Evolutionary conservation across 768 basidiomycete genomes (phyloP).

Genomic region (Kwoniella botswanensis): DNA sequence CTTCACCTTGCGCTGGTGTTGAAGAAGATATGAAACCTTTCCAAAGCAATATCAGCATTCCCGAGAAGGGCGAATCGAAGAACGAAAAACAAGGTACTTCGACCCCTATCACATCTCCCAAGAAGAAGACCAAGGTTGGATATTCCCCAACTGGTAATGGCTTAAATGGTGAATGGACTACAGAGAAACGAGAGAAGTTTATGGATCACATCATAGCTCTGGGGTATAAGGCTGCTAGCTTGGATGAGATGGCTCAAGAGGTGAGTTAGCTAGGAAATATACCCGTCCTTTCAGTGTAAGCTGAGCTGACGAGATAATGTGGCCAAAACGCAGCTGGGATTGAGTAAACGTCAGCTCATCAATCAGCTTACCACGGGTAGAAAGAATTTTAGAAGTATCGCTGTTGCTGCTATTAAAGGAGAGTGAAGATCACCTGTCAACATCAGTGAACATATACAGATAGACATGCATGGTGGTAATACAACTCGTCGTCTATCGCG

Average conservation of each 20-base stretch:
- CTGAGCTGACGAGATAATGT: conserved; percentile 12
- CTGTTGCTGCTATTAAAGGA: conserved; percentile 11
- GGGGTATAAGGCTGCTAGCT: conserved; percentile 25
- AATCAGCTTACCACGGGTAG: conserved; percentile 21
- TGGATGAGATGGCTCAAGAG: conserved; percentile 16
- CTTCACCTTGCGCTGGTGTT: conserved; percentile 1
- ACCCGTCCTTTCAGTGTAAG: neutral
- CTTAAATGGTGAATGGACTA: conserved; percentile 16
- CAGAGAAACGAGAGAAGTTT: conserved; percentile 22
- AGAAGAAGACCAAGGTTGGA: conserved; percentile 2
- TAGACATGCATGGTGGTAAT: too few species aligned
- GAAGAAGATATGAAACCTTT: conserved; percentile 1
- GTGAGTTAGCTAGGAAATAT: neutral
- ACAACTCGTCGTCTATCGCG: too few species aligned
- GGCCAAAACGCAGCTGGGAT: conserved; percentile 5
- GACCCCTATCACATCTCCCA: neutral
- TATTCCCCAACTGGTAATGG: neutral
- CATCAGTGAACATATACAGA: too few species aligned
- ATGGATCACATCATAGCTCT: conserved; percentile 29
- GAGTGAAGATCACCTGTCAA: neutral
- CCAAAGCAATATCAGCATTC: neutral
- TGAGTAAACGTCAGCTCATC: conserved; percentile 14
- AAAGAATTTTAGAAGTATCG: conserved; percentile 19
- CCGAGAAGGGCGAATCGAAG: conserved; percentile 7
- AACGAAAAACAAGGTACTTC: neutral